Percentiles rank a stretch among this genome's conserved stretches.
These are phyloP conservation scores for Puccinia hordei DNA, from an alignment of 1,284 basidiomycete species.

Conservation along the genomic window DNA sequence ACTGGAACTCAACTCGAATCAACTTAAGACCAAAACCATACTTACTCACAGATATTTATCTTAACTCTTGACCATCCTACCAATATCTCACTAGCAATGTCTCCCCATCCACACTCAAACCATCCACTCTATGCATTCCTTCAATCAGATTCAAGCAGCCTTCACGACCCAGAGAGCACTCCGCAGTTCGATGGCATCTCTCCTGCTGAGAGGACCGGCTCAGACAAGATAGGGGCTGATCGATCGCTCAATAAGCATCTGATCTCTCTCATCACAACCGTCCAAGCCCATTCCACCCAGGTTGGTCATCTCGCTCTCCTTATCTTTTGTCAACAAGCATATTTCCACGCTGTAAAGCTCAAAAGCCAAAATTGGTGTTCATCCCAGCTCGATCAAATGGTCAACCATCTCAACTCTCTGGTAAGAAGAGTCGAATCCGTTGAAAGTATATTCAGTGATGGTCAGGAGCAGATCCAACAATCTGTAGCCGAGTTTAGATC, in stretches of 20 bases:
- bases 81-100: not conserved
- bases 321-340: not conserved
- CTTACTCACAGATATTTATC: too few species aligned
- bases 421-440: constrained; percentile 32
- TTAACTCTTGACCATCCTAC: constrained; percentile 17
- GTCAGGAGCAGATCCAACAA: constrained; percentile 26
- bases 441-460: constrained; percentile 19
- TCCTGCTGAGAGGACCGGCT: not conserved
- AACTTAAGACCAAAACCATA: not conserved
- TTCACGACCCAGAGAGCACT: not conserved
- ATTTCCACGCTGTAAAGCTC: not conserved
- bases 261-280: constrained; percentile 21
- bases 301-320: not conserved
- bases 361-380: not conserved
- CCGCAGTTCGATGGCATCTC: not conserved
- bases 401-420: constrained; percentile 22
- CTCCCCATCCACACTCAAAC: constrained; percentile 5
- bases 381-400: constrained; percentile 32
- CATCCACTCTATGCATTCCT: constrained; percentile 37
- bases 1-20: not conserved
- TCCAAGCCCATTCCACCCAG: constrained; percentile 22
- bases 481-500: constrained; percentile 5
- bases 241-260: constrained; percentile 6
- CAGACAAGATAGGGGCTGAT: not conserved
- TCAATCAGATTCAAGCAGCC: not conserved